Evolutionary conservation across 495 filamentous ascomycete genomes (phyloP), one percentile per base, ranked within the genome.

Genomic region (Xylaria grammica): DNA sequence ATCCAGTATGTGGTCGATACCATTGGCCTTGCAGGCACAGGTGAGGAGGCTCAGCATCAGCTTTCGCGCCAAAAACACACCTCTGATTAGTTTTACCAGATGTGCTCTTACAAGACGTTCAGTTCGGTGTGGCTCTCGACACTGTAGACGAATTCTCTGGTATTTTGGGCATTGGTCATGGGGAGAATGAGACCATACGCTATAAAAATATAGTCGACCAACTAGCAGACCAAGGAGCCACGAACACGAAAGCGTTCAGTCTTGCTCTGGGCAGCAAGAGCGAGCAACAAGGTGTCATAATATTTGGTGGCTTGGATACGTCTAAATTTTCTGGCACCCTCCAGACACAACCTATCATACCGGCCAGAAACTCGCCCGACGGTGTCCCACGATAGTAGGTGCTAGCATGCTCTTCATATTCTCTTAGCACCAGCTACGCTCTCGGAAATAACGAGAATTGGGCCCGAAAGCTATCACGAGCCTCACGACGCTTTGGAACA

Each of bases 241-340:
- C 76, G 0, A 61, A 65, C 13, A 78, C 78, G 26, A 83, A 83
- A 63, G 79, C 78, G 5, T 83, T 81, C 60, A 81, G 79, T 7
- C 70, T 83, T 5, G 79, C 80, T 0, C 69, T 84, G 20, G 79
- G 81, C 8, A 78, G 79, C 66, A 82, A 81, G 67, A 74, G 78
- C 30, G 71, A 77, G 42, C 69, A 77, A 53, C 72, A 81, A 32
- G 95, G 95, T n/a, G 86, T 89, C 8, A 88, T 99, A 49, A 84
- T 99, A 26, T 99, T 99, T 70, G 95, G 95, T 26, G 95, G 94
- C 17, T 85, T 99, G 38, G 90, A 99, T 71, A 93, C 90, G 0
- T 86, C 81, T 44, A 97, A 97, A 74, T 99, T 90, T 72, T 79
- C 78, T 15, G 95, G 93, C 19, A 66, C 78, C 1, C 84, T 99